Percentiles rank a stretch among this genome's conserved stretches.
phyloP scores from a whole-genome alignment of 306 rosid genomes.

The Pueraria montana region DNA sequence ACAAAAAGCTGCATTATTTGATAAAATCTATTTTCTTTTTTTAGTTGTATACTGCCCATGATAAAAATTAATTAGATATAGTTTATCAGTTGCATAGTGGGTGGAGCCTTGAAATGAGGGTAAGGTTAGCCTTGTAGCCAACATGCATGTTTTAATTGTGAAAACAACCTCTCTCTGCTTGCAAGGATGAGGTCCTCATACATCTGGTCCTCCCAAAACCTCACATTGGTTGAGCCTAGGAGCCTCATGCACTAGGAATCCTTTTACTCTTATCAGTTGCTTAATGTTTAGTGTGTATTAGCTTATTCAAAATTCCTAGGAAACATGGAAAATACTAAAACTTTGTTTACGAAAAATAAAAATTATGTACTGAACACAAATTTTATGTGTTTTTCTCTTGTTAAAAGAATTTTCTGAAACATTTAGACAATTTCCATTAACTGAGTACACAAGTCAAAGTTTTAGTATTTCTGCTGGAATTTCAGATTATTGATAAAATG shows the following conservation, averaged over 20 bases:
- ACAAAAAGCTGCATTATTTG: conserved; percentile 18
- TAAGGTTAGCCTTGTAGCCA: background rate
- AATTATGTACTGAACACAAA: conserved; percentile 10
- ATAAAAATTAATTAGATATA: background rate
- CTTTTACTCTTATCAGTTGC: conserved; percentile 14
- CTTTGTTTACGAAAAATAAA: background rate
- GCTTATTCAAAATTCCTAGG: background rate
- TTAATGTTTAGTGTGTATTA: background rate
- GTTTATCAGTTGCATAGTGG: background rate
- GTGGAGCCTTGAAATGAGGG: background rate
- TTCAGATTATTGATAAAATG: conserved; percentile 19
- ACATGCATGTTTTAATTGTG: background rate
- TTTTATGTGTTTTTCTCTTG: background rate
- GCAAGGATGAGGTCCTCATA: background rate
- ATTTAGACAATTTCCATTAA: conserved; percentile 20
- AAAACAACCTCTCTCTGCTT: conserved; percentile 3
- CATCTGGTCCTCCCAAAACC: conserved; percentile 1
- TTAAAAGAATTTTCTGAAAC: conserved; percentile 30
- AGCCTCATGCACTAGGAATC: background rate
- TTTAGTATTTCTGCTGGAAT: conserved; percentile 29
- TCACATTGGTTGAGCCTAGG: background rate
- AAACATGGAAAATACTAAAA: conserved; percentile 18
- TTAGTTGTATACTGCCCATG: background rate
- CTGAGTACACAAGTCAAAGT: conserved; percentile 4
- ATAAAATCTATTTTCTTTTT: background rate